Conservation (phyloP, 768 basidiomycete genomes). For the Rhizopogon vesiculosus region DNA sequence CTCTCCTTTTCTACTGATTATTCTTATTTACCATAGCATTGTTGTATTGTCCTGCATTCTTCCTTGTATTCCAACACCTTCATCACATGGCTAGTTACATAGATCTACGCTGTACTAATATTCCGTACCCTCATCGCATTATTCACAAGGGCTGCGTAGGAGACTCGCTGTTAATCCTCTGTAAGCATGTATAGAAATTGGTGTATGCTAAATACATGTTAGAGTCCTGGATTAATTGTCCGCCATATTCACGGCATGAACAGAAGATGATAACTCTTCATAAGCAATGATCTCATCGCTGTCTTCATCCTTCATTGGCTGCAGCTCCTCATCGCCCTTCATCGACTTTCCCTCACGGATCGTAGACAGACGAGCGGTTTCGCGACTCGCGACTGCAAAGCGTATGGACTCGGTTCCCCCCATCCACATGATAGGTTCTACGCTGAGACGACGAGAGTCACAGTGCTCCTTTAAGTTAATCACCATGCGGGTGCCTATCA, state of each 20-base stretch:
- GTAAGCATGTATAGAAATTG: background rate
- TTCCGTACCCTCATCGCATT: background rate
- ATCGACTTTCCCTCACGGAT: background rate
- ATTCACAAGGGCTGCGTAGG: background rate
- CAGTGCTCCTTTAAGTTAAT: conserved; percentile 28
- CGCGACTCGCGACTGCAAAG: conserved; percentile 7
- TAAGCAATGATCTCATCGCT: background rate
- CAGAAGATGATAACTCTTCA: background rate
- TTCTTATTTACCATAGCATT: conserved; percentile 2
- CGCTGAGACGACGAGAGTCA: conserved; percentile 5
- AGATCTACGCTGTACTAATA: background rate
- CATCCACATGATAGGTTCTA: conserved; percentile 4
- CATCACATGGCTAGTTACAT: background rate
- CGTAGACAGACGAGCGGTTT: conserved; percentile 4
- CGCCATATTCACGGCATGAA: background rate
- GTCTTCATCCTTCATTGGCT: background rate
- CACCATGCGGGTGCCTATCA: conserved; percentile 26
- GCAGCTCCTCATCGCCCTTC: conserved; percentile 5
- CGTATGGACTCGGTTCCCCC: conserved; percentile 12
- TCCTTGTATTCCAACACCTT: conserved; percentile 9
- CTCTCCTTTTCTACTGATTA: conserved; percentile 9
- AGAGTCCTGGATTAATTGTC: too few relatives aligned
- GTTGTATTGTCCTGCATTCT: conserved; percentile 1
- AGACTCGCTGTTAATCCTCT: too few relatives aligned
- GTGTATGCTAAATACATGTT: background rate